phyloP scores from a whole-genome alignment of 1,284 basidiomycete species.

The Inonotus obliquus region DNA sequence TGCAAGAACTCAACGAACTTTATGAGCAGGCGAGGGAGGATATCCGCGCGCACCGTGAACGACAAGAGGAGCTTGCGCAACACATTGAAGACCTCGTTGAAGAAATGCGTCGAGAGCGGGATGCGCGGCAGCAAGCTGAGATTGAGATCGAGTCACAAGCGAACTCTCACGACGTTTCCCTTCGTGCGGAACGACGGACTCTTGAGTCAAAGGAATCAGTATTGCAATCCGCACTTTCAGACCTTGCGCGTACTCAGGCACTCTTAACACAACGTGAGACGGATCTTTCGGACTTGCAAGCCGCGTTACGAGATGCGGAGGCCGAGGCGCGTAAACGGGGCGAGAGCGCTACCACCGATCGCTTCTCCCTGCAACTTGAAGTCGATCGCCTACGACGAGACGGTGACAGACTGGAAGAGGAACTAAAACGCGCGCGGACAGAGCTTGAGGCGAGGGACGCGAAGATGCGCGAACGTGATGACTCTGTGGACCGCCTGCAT shows the following conservation, averaged over 20 bases:
- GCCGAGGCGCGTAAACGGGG: slow-evolving; percentile 69
- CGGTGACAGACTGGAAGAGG: slow-evolving; percentile 74
- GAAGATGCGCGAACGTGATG: slow-evolving; percentile 62
- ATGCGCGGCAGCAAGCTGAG: slow-evolving; percentile 51
- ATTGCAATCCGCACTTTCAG: slow-evolving; percentile 54
- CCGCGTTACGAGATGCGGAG: slow-evolving; percentile 62
- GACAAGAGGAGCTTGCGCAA: slow-evolving; percentile 56
- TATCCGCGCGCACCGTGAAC: slow-evolving; percentile 49
- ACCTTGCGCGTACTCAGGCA: slow-evolving; percentile 56
- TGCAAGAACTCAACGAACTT: slow-evolving; percentile 55
- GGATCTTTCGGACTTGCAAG: slow-evolving; percentile 74
- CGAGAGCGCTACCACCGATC: slow-evolving; percentile 76
- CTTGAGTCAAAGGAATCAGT: slow-evolving; percentile 66
- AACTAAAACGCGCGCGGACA: slow-evolving; percentile 67
- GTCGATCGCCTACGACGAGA: slow-evolving; percentile 87
- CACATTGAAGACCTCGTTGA: slow-evolving; percentile 73
- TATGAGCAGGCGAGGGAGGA: slow-evolving; percentile 59
- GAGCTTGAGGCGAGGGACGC: slow-evolving; percentile 70
- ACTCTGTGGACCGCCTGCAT: slow-evolving; percentile 67
- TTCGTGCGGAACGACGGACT: slow-evolving; percentile 53
- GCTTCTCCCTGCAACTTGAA: slow-evolving; percentile 88
- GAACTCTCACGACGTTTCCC: slow-evolving; percentile 52
- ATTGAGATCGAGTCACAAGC: slow-evolving; percentile 51
- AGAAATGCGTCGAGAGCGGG: slow-evolving; percentile 55
- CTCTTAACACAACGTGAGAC: slow-evolving; percentile 62